phyloP scores from a whole-genome alignment of 2,329 filamentous ascomycete species.

The Exophiala phaeomuriformis region DNA sequence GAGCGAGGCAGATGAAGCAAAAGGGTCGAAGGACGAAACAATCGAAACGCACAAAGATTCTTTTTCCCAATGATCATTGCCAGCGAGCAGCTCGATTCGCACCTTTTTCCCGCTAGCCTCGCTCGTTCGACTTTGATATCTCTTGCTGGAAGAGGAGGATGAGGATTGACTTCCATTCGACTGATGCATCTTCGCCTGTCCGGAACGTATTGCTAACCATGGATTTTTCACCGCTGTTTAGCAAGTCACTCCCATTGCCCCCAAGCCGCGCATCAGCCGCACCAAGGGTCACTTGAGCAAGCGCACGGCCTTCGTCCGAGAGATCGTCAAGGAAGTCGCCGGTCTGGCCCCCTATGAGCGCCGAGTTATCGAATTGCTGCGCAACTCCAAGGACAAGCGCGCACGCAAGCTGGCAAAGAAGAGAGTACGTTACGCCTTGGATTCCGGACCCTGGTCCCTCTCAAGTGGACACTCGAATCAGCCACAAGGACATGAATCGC shows the following conservation, averaged over 20 bases:
- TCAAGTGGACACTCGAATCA: not conserved
- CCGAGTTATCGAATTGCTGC: conserved; percentile 96
- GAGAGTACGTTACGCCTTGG: conserved; percentile 39
- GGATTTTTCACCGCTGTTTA: conserved; percentile 37
- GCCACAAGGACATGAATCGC: not conserved
- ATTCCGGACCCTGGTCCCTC: not conserved
- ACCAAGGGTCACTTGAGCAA: conserved; percentile 96
- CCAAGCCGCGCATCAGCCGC: conserved; percentile 70
- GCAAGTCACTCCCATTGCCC: conserved; percentile 75
- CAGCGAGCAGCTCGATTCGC: too few species aligned
- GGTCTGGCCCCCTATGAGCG: conserved; percentile 94
- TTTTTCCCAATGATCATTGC: too few species aligned
- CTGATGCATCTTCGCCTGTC: too few species aligned
- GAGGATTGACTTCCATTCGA: too few species aligned
- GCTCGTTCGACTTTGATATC: too few species aligned
- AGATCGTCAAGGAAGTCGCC: conserved; percentile 97
- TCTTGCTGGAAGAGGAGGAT: too few species aligned
- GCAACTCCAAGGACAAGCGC: conserved; percentile 79
- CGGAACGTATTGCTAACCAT: conserved; percentile 3
- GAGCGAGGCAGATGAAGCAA: too few species aligned
- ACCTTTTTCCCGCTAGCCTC: too few species aligned
- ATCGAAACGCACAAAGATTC: too few species aligned
- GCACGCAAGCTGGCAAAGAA: conserved; percentile 29
- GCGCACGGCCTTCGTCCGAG: conserved; percentile 92
- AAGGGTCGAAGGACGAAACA: too few species aligned